A percentile compares a stretch with the other conserved stretches of the same genome.
Conservation (phyloP, 2,329 filamentous ascomycete species). For the Paecilomyces sp. region DNA sequence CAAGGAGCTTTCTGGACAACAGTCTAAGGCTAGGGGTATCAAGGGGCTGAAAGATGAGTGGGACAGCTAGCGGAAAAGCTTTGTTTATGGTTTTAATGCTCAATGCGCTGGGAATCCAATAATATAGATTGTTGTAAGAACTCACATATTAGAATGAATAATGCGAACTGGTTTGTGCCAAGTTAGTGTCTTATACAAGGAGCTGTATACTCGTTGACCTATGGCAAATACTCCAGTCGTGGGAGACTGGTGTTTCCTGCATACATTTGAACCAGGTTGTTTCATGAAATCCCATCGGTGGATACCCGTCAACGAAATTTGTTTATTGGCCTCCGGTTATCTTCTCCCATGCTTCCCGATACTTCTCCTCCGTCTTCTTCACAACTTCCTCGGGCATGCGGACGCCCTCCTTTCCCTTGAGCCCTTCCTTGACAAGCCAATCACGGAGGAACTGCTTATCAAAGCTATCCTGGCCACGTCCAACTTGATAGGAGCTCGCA, state of each 20-base stretch:
- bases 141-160: background rate
- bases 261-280: background rate
- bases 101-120: background rate
- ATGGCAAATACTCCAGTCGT: background rate
- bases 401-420: constrained; percentile 70
- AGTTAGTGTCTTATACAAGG: background rate
- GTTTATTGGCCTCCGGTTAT: constrained; percentile 50
- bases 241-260: background rate
- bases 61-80: background rate
- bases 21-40: background rate
- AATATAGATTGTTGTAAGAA: background rate
- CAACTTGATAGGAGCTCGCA: constrained; percentile 62
- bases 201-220: background rate
- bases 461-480: constrained; percentile 71
- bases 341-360: constrained; percentile 66
- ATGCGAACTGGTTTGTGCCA: background rate
- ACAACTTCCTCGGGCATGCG: constrained; percentile 66
- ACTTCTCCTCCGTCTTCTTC: constrained; percentile 61
- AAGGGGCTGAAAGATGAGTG: background rate
- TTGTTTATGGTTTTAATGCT: background rate
- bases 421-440: constrained; percentile 66
- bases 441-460: constrained; percentile 83
- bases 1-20: background rate
- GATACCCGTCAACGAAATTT: background rate
- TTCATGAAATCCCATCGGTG: background rate